Base-by-base conservation (phyloP, 805 yeast genomes). In the Monosporozyma yasuniensis region DNA sequence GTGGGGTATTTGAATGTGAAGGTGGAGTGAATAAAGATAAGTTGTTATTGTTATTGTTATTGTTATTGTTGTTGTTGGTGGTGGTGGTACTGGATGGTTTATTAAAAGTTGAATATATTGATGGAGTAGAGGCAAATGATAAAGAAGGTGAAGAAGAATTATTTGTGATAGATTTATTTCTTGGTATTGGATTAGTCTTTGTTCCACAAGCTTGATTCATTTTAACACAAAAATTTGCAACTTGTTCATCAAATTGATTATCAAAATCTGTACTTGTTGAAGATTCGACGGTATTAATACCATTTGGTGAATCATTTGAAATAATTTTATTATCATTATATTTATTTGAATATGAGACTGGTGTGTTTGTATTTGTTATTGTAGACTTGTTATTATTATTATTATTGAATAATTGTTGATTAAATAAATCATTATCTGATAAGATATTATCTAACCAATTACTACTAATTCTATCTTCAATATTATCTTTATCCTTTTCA, bases 131-230 rank as follows among this genome's bases (percentile, higher is more conserved):
- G 27, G 42, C 41, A 18, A 37, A 37, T 37, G 41, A 37, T 32
- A 32, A 14, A 16, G 35, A 32, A 9, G 27, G 21, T 21, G 42
- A 38, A 21, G 25, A 19, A 38, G 42, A 38, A 10, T 9, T 32
- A 3, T 32, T 14, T 32, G 35, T n/a, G 16, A 16, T 12, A 18
- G n/a, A 11, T 19, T 42, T 46, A n/a, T 42, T 52, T 28, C 51
- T 54, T 2, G 96, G 95, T 3, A 82, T 63, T 3, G 93, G 96
- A 54, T 77, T 68, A 14, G 74, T 74, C 58, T 73, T 81, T 6
- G 83, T 81, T 16, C 96, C 97, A 67, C 97, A 90, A 0, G 89
- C 97, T 64, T 80, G 76, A 53, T 79, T 77, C 61, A 91, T 74
- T 57, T 81, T 79, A 23, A 77, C 77, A 62, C 98, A 91, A 63